Evolutionary conservation across 768 basidiomycete species (phyloP).

Genomic region (Boletellus sp.): DNA sequence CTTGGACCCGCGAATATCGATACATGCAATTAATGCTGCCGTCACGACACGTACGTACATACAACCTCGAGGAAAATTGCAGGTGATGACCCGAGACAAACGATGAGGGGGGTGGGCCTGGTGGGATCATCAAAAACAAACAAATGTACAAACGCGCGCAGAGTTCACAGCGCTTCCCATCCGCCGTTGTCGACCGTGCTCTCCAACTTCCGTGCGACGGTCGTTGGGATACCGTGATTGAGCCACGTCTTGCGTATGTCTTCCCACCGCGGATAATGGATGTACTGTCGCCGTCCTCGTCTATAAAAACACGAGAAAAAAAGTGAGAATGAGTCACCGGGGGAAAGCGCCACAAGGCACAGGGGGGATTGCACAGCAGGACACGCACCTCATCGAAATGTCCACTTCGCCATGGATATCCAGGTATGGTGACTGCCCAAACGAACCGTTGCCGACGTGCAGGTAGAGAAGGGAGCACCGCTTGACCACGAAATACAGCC

Average conservation of each 20-base stretch:
- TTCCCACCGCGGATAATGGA: constrained; percentile 85
- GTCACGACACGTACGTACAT: too few relatives aligned
- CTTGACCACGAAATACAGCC: constrained; percentile 88
- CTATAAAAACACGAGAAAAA: constrained; percentile 39
- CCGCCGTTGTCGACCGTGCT: constrained; percentile 86
- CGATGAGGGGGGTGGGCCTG: too few relatives aligned
- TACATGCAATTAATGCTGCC: too few relatives aligned
- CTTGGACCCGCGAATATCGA: too few relatives aligned
- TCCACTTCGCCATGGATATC: constrained; percentile 95
- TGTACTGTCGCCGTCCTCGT: constrained; percentile 82
- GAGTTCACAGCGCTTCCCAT: constrained; percentile 81
- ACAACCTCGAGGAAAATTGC: too few relatives aligned
- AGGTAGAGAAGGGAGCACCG: constrained; percentile 87
- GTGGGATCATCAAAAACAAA: too few relatives aligned
- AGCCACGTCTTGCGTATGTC: constrained; percentile 91
- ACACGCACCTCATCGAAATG: constrained; percentile 76
- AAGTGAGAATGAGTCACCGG: too few relatives aligned
- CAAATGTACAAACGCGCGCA: too few relatives aligned
- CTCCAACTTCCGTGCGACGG: constrained; percentile 87
- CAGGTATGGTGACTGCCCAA: constrained; percentile 83
- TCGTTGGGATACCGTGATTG: constrained; percentile 82
- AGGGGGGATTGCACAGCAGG: too few relatives aligned
- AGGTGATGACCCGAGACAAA: too few relatives aligned
- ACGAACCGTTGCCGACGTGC: constrained; percentile 86
- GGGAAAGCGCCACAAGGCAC: too few relatives aligned